Percentiles rank a stretch among this genome's conserved stretches.
Conservation (phyloP, 176 grass and related monocot genomes). For the Avena atlantica region DNA sequence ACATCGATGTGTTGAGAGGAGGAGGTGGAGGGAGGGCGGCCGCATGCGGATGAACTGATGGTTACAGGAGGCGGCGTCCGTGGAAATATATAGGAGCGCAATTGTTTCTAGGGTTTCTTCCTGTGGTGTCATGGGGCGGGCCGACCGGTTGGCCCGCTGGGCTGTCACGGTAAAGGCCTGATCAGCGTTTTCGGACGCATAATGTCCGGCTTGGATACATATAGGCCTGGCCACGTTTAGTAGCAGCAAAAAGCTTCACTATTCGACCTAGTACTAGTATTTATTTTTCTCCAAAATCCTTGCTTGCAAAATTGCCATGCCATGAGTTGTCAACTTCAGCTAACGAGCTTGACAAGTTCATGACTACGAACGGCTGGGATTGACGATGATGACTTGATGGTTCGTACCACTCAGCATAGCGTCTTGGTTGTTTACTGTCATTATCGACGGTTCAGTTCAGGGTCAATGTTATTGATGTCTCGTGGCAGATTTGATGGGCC, state of each 20-base stretch:
- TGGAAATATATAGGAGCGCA: neutral
- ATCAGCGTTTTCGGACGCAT: neutral
- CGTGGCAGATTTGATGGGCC: no score
- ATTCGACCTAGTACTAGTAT: no score
- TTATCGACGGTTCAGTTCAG: no score
- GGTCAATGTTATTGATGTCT: no score
- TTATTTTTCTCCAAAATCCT: neutral
- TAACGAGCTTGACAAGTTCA: neutral
- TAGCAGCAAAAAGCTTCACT: no score
- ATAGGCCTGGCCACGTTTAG: neutral
- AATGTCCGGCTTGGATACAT: neutral
- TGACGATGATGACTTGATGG: neutral
- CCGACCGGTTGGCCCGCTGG: neutral
- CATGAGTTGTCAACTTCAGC: neutral
- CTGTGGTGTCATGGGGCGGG: neutral
- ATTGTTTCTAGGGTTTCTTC: conserved; percentile 36
- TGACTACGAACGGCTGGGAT: neutral
- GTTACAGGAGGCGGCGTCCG: neutral
- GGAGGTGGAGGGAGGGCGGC: neutral
- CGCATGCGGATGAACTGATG: neutral
- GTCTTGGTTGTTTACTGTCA: no score
- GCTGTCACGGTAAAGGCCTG: no score
- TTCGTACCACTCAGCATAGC: no score
- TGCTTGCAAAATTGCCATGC: neutral
- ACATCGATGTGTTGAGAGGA: no score